Conservation (phyloP, 2,329 filamentous ascomycete genomes). For the Daldinia sp. region DNA sequence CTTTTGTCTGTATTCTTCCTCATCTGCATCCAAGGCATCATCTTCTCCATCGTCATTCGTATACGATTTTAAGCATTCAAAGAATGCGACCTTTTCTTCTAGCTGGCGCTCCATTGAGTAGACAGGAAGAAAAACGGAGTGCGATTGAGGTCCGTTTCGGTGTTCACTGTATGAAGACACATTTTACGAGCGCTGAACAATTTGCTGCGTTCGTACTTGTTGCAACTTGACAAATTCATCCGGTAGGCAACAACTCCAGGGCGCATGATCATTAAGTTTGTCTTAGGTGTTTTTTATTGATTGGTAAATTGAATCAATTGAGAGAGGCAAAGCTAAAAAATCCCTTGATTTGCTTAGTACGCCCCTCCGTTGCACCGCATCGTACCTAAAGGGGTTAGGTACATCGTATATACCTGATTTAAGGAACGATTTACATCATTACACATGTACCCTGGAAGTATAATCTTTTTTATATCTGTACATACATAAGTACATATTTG, state of each 20-base stretch:
- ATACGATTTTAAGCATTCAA: conserved; percentile 56
- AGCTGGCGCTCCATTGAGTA: conserved; percentile 49
- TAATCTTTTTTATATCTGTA: too few relatives aligned
- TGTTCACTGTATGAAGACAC: conserved; percentile 10
- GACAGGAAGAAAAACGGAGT: conserved; percentile 1
- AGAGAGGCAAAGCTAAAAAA: conserved; percentile 10
- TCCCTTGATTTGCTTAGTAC: conserved; percentile 12
- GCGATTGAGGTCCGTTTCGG: conserved; percentile 5
- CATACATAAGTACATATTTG: not conserved
- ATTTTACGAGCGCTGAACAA: conserved; percentile 9
- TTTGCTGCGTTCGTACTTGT: conserved; percentile 8
- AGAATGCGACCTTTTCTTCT: conserved; percentile 61
- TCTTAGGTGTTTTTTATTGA: conserved; percentile 6
- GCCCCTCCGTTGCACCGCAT: conserved; percentile 2
- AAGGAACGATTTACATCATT: too few relatives aligned
- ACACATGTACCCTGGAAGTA: not conserved
- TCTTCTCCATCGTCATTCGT: conserved; percentile 52
- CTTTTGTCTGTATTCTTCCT: conserved; percentile 52
- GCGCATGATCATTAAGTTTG: conserved; percentile 12
- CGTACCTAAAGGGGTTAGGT: not conserved
- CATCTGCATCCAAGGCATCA: conserved; percentile 51
- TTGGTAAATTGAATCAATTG: conserved; percentile 2
- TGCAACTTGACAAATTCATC: not conserved
- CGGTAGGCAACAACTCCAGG: conserved; percentile 19
- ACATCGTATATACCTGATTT: not conserved